phyloP scores from a whole-genome alignment of 495 filamentous ascomycete genomes.

The Lasiosphaeriaceae sp. region DNA sequence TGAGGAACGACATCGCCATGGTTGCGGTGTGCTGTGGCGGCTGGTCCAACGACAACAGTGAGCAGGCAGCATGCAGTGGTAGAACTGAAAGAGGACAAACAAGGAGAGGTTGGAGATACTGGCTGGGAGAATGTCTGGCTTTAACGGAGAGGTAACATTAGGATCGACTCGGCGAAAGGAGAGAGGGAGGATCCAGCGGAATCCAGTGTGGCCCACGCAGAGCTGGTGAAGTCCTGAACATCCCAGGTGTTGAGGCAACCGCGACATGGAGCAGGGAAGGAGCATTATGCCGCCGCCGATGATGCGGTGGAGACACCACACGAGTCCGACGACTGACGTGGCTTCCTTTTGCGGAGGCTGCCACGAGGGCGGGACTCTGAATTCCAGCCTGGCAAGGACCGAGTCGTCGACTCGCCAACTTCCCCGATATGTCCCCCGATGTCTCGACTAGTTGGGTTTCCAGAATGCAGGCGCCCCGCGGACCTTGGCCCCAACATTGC shows the following conservation, averaged over 20 bases:
- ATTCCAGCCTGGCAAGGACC: neutral
- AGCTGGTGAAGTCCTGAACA: neutral
- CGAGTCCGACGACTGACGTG: neutral
- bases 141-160: too few species aligned
- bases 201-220: neutral
- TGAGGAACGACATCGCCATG: slow-evolving; percentile 2
- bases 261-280: neutral
- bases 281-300: neutral
- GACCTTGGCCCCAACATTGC: neutral
- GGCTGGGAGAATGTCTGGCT: too few species aligned
- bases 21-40: neutral
- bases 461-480: neutral
- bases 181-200: too few species aligned
- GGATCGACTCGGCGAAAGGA: too few species aligned
- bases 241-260: neutral
- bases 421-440: neutral
- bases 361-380: neutral
- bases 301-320: neutral
- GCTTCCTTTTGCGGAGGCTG: neutral
- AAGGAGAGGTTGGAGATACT: too few species aligned
- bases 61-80: neutral
- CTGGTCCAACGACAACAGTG: neutral
- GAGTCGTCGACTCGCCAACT: neutral
- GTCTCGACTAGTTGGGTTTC: neutral
- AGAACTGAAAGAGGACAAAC: neutral